Percentiles rank a stretch among this genome's conserved stretches.
Evolutionary conservation across 257 asterid species (phyloP).

Genomic region (Petunia axillaris): DNA sequence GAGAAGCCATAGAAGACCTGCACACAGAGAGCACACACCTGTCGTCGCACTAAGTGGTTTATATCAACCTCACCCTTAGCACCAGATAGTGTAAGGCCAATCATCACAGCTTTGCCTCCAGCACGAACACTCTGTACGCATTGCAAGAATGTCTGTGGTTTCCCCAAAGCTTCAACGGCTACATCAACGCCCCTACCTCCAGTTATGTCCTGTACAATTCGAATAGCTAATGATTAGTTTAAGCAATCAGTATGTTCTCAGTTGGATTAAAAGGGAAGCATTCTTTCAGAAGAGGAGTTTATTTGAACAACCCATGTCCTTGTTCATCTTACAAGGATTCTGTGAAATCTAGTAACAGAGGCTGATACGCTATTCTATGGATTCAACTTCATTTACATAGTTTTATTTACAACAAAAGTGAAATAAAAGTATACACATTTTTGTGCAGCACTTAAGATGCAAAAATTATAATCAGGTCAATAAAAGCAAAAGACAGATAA

Average conservation of each 20-base stretch:
- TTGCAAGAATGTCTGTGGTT: slow-evolving; percentile 76
- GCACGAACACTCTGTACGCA: slow-evolving; percentile 89
- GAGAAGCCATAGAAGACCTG: slow-evolving; percentile 16
- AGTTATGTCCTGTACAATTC: slow-evolving; percentile 73
- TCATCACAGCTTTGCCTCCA: slow-evolving; percentile 99
- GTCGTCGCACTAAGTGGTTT: slow-evolving; percentile 94
- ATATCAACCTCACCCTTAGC: slow-evolving; percentile 95
- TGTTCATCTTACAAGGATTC: no score
- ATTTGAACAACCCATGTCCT: not conserved
- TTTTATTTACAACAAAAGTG: no score
- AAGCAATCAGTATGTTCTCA: slow-evolving; percentile 4
- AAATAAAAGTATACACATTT: no score
- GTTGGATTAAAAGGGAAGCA: not conserved
- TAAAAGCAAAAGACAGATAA: not conserved
- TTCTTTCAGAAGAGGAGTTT: not conserved
- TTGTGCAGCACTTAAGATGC: not conserved
- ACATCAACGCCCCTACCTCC: slow-evolving; percentile 95
- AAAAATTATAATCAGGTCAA: not conserved
- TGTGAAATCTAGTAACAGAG: no score
- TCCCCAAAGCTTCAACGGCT: slow-evolving; percentile 96
- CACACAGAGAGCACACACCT: slow-evolving; percentile 49
- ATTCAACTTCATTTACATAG: no score
- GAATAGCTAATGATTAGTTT: slow-evolving; percentile 10
- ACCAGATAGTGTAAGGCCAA: slow-evolving; percentile 88
- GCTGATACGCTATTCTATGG: no score